Evolutionary conservation across 129 eudicot genomes (phyloP).

Genomic region (Heracleum sosnowskyi): DNA sequence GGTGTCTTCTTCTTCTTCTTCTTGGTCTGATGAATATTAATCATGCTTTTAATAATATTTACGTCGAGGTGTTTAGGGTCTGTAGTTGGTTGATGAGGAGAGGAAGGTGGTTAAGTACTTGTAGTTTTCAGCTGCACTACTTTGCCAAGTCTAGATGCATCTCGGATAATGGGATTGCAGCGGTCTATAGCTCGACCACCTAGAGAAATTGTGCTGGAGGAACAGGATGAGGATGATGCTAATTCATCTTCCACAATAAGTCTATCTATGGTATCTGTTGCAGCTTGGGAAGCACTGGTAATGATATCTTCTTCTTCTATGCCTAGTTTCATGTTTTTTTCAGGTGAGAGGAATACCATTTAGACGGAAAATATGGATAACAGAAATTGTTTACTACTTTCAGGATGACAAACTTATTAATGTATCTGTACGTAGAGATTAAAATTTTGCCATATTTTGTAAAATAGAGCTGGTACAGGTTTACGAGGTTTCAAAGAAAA

Average conservation of each 20-base stretch:
- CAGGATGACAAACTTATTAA: neutral
- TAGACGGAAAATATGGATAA: neutral
- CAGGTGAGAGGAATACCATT: neutral
- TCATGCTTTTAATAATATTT: conserved; percentile 1
- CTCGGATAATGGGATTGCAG: conserved; percentile 76
- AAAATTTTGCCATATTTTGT: too few species aligned
- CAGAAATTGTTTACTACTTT: neutral
- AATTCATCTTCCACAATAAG: conserved; percentile 25
- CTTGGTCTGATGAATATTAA: neutral
- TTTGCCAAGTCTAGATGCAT: conserved; percentile 35
- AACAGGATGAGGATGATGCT: conserved; percentile 17
- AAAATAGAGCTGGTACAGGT: neutral
- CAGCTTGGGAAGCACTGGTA: conserved; percentile 40
- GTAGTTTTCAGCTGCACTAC: conserved; percentile 2
- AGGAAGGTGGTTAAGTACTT: conserved; percentile 9
- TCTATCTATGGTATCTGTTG: conserved; percentile 29
- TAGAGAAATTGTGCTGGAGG: conserved; percentile 17
- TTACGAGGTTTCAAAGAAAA: neutral
- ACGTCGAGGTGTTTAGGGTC: conserved; percentile 7
- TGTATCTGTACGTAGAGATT: neutral
- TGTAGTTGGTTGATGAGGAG: conserved; percentile 20
- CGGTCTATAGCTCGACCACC: conserved; percentile 69
- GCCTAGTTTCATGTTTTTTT: conserved; percentile 22
- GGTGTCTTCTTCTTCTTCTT: neutral
- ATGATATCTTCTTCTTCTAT: conserved; percentile 20